Evolutionary conservation across 192 early-diverging fungal genomes (phyloP), one percentile per base, ranked within the genome.

Genomic region (Backusella parvicylindrica): DNA sequence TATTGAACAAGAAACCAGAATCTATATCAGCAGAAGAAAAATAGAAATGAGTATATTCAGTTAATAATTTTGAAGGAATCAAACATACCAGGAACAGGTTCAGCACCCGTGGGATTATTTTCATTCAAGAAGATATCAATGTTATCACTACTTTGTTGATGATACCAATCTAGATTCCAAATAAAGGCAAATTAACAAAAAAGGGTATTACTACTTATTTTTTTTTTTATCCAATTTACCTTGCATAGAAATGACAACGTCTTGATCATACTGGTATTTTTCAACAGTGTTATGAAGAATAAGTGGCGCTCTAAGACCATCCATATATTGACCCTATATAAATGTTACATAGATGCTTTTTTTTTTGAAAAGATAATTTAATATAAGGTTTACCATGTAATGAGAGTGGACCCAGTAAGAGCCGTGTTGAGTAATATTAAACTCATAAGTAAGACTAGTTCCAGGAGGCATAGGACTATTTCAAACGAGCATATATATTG

Each of bases 371-470:
- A 50, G 28, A 32, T 49, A 43, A 37, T 31, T 37, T 6, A 41
- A n/a, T 50, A 36, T 33, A 36, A 64, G 3, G 56, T 37, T 63
- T 70, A 78, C 77, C 36, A 79, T 76, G 77, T 76, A 87, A 73
- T 88, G 87, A 38, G 79, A 77, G 65, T 88, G 87, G 40, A 79
- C 82, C 87, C 87, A 88, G 43, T 84, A 84, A 71, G 82, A 84
- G 31, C 85, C 87, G 43, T 86, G 86, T 75, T 96, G 93, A n/a
- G 72, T 72, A 64, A 92, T 83, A 11, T 81, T 82, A 71, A 92
- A 91, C 7, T 82, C 84, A 80, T 96, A 96, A 5, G 92, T 92
- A 75, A 93, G 90, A 72, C 84, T 89, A n/a, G 73, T 75, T n/a
- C 89, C 88, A 0, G 88, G 82, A 15, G 94, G 91, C 70, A 96